Evolutionary conservation across 352 stramenopile genomes (phyloP).

Genomic region (Phytophthora ramorum): DNA sequence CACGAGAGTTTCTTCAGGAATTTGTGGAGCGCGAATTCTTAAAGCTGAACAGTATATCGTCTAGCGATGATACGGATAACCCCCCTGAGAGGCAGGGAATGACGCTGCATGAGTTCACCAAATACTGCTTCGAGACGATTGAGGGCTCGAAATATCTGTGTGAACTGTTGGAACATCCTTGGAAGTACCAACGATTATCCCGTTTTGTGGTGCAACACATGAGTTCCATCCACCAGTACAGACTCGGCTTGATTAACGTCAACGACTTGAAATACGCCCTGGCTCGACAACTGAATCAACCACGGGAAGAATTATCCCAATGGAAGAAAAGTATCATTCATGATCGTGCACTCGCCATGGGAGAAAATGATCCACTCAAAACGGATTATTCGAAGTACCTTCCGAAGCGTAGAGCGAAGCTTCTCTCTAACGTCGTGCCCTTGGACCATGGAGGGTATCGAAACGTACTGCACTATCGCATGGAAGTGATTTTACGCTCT

Average conservation of each 20-base stretch:
- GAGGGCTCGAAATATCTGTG: constrained; percentile 76
- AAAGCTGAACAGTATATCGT: constrained; percentile 45
- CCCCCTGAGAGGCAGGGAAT: constrained; percentile 46
- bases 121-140: constrained; percentile 60
- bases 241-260: constrained; percentile 87
- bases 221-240: constrained; percentile 85
- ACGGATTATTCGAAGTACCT: constrained; percentile 94
- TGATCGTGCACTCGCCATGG: constrained; percentile 89
- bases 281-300: constrained; percentile 55
- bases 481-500: constrained; percentile 68
- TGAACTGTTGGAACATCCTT: constrained; percentile 65
- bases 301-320: constrained; percentile 60
- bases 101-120: constrained; percentile 83
- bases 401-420: constrained; percentile 62
- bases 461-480: constrained; percentile 84
- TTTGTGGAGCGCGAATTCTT: constrained; percentile 72
- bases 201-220: constrained; percentile 89
- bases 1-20: constrained; percentile 46
- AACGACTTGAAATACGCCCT: constrained; percentile 90
- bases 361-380: constrained; percentile 92
- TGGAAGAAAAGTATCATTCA: constrained; percentile 86
- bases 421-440: constrained; percentile 88
- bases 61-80: constrained; percentile 9
- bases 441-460: constrained; percentile 90
- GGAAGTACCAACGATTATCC: constrained; percentile 83